Base-by-base conservation (phyloP, 169 alveolate genomes). In the Eimeria brunetti region DNA sequence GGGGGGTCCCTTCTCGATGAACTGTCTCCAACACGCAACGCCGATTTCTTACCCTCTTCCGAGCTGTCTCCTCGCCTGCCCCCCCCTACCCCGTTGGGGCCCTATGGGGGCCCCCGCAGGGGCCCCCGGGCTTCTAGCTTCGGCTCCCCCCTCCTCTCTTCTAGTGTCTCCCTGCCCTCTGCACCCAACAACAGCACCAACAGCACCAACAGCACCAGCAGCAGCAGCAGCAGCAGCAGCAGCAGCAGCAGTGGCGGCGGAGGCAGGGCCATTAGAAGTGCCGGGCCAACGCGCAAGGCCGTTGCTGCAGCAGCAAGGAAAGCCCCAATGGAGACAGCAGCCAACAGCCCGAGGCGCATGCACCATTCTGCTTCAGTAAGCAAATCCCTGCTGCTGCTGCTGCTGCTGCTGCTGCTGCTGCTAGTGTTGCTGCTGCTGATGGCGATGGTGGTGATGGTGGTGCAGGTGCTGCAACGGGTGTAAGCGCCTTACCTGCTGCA, bases 321-420 rank as follows among this genome's bases (percentile, higher is more conserved):
- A 41, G 22, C 85, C 1, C 30, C 85, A n/a, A 41, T 41, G 11
- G 78, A 4, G 3, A 41, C 75, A 16, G 75, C 75, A 16, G 75
- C 85, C 18, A 38, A 22, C 58, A 75, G 85, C 85, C 85, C 85
- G 27, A 6, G 85, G 6, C 85, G 60, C 85, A 24, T 75, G 60
- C 85, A 75, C 11, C 46, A 71, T 8, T 4, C 83, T 36, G 6
- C 83, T 12, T 16, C 30, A 5, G 85, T 75, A 75, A 18, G 85
- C 6, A 2, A 33, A 12, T 51, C 30, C 33, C 76, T 7, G 38
- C 86, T 24, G 75, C 94, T 41, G 85, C 75, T 44, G 86, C 94
- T 58, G 75, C 86, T 75, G 56, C 44, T 67, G 49, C 73, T 46
- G 36, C 93, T 62, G 93, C 93, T 53, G 83, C 93, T 12, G 83